Base-by-base conservation (phyloP, 768 basidiomycete genomes). In the Tylopilus sp. region DNA sequence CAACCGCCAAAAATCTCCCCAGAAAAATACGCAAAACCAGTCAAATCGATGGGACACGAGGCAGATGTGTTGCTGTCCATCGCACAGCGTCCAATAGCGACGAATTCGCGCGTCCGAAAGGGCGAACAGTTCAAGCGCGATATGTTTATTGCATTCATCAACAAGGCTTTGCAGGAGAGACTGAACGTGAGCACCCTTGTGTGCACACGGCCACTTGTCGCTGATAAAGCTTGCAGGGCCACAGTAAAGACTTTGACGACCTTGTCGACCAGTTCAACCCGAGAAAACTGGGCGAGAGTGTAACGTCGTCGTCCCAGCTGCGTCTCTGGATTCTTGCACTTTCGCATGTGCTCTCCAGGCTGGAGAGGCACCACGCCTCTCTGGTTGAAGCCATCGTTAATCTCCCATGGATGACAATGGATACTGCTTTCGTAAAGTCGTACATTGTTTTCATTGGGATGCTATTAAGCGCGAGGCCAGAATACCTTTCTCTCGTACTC, bases 331-430 rank as follows among this genome's bases (percentile, higher is more conserved):
- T 99, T 26, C 76, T 84, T 26, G 91, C 93, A 0, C 78, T 99
- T 23, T 88, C 91, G 1, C 91, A 98, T 62, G 90, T 93, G 53
- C 91, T 98, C 48, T 95, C 93, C 22, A 81, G 91, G 38, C 76
- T 99, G 28, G 94, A 93, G 59, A 83, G 83, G 44, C 75, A 79
- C 9, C 95, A 98, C 65, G 74, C 83, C 15, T 65, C 82, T 0
- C 81, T 99, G 26, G 86, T 98, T 33, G 83, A 94, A 55, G 91
- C 94, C 13, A 81, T 98, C 51, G 76, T 98, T 39, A 79, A 78
- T 55, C 77, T 98, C 63, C 91, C 93, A 12, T 99, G 97, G 97
- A 86, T 89, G 15, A 89, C 84, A n/a, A 82, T 92, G 70, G 94
- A 95, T 63, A 80, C 80, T 28, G 72, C 75, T 30, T 89, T 95